Percentiles rank a stretch among this genome's conserved stretches.
phyloP scores from a whole-genome alignment of 768 basidiomycete genomes.

The Pleurotus citrinopileatus region DNA sequence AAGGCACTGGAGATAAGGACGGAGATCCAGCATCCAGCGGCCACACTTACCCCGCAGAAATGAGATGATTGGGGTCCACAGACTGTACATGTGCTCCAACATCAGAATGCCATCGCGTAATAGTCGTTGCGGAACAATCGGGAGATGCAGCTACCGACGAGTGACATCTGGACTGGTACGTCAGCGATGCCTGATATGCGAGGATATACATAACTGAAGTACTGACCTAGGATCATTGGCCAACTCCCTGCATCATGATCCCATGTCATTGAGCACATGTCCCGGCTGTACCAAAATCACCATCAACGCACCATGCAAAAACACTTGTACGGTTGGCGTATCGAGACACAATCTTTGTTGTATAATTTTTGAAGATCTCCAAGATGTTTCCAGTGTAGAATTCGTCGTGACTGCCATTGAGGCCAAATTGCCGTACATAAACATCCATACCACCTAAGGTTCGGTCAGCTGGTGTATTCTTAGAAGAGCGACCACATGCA shows the following conservation, averaged over 20 bases:
- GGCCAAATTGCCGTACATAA: constrained; percentile 52
- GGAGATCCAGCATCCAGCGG: not conserved
- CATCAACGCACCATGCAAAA: constrained; percentile 42
- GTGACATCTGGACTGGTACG: constrained; percentile 53
- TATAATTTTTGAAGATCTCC: constrained; percentile 55
- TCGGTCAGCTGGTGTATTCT: constrained; percentile 5
- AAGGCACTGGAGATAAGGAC: constrained; percentile 1
- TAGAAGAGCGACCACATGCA: constrained; percentile 6
- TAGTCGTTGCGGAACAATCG: constrained; percentile 44
- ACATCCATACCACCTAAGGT: constrained; percentile 60
- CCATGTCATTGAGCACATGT: not conserved
- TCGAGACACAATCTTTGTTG: constrained; percentile 49
- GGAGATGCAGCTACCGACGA: constrained; percentile 44
- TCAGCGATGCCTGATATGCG: too few relatives aligned
- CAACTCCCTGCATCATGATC: constrained; percentile 44
- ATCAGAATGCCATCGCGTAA: constrained; percentile 55
- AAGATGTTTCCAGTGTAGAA: constrained; percentile 54
- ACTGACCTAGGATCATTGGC: constrained; percentile 63
- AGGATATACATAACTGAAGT: too few relatives aligned
- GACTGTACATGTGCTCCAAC: constrained; percentile 41
- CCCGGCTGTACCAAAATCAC: not conserved
- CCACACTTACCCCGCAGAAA: constrained; percentile 53
- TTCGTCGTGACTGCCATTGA: constrained; percentile 46
- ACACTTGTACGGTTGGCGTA: constrained; percentile 52
- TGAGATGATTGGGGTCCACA: constrained; percentile 61